Conservation (phyloP, 2,329 filamentous ascomycete species). For the Trichoderma simmonsii region DNA sequence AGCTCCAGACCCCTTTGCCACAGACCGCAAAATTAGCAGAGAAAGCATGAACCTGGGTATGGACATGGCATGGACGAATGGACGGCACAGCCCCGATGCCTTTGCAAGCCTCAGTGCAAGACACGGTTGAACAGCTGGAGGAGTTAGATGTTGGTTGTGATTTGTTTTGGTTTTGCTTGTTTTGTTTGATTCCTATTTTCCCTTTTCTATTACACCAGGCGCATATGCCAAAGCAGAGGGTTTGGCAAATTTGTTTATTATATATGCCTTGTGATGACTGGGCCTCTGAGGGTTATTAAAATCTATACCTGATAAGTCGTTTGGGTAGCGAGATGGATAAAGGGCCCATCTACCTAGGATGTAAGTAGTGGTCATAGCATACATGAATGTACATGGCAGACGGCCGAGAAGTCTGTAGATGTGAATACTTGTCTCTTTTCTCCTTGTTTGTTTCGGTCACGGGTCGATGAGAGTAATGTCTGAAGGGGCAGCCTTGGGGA, state of each 20-base stretch:
- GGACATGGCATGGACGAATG: conserved; percentile 64
- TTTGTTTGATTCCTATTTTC: background rate
- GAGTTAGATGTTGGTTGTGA: background rate
- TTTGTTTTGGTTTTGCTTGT: background rate
- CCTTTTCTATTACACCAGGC: conserved; percentile 9
- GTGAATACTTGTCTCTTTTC: background rate
- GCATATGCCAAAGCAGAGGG: conserved; percentile 14
- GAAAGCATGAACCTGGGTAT: conserved; percentile 68
- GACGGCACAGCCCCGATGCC: conserved; percentile 74
- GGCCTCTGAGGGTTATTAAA: conserved; percentile 6
- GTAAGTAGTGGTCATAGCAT: conserved; percentile 13
- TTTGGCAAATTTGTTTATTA: conserved; percentile 15
- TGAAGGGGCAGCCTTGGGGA: background rate
- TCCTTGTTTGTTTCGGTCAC: background rate
- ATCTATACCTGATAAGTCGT: conserved; percentile 12
- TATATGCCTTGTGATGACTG: conserved; percentile 6
- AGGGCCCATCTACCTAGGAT: conserved; percentile 1
- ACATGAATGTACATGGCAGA: conserved; percentile 13
- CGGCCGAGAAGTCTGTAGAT: background rate
- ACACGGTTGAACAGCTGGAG: conserved; percentile 38
- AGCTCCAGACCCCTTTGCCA: conserved; percentile 43
- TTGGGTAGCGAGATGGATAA: conserved; percentile 18
- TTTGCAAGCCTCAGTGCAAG: conserved; percentile 72
- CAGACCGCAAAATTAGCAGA: conserved; percentile 47
- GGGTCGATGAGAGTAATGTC: background rate